Evolutionary conservation across 1,284 basidiomycete genomes (phyloP).

Genomic region (Gomphus sp.): DNA sequence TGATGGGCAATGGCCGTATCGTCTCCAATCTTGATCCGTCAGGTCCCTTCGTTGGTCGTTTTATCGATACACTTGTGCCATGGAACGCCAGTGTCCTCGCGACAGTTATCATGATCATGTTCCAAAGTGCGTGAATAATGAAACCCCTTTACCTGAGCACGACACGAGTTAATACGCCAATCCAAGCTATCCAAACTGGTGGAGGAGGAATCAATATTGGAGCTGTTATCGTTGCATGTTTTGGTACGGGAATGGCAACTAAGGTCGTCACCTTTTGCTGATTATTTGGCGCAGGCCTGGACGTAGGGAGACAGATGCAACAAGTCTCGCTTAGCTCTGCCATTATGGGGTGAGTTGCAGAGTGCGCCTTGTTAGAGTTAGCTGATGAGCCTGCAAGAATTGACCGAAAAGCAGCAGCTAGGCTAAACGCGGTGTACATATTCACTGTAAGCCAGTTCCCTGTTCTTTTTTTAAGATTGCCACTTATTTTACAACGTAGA

Average conservation of each 20-base stretch:
- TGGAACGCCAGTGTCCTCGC: constrained; percentile 56
- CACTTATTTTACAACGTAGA: constrained; percentile 13
- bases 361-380: not conserved
- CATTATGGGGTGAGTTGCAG: constrained; percentile 24
- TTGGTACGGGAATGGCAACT: constrained; percentile 19
- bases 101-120: constrained; percentile 30
- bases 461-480: constrained; percentile 10
- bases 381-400: constrained; percentile 28
- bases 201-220: constrained; percentile 51
- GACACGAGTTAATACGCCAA: no score
- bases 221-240: constrained; percentile 40
- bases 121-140: constrained; percentile 24
- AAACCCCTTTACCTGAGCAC: no score
- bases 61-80: constrained; percentile 53
- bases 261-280: not conserved
- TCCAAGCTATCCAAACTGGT: constrained; percentile 41
- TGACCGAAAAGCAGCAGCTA: constrained; percentile 41
- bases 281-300: constrained; percentile 22
- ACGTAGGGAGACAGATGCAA: constrained; percentile 35
- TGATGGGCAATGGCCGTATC: not conserved
- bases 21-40: constrained; percentile 19
- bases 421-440: constrained; percentile 55
- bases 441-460: constrained; percentile 33
- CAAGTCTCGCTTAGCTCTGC: constrained; percentile 29
- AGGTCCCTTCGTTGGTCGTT: constrained; percentile 50